Conservation (phyloP, 192 early-diverging fungal genomes). For the Coemansia sp. region DNA sequence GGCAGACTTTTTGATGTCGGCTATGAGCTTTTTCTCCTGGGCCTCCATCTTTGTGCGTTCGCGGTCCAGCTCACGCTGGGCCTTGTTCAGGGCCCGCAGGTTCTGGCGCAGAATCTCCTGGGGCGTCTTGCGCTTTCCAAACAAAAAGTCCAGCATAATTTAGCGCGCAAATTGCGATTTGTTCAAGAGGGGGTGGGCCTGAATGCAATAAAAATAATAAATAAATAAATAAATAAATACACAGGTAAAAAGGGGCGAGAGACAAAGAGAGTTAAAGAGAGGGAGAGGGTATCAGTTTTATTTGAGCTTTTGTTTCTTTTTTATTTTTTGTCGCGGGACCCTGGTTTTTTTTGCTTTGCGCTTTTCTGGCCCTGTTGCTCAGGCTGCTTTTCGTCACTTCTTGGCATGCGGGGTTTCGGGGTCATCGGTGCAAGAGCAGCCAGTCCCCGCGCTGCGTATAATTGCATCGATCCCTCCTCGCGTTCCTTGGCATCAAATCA, state of each 20-base stretch:
- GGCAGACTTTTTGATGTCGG: slow-evolving; percentile 89
- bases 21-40: slow-evolving; percentile 94
- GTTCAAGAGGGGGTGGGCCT: background rate
- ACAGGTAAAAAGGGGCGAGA: slow-evolving; percentile 2
- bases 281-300: background rate
- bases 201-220: background rate
- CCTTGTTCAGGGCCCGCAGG: slow-evolving; percentile 80
- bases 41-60: slow-evolving; percentile 84
- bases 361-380: too few species aligned
- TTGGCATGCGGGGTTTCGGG: background rate
- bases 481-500: background rate
- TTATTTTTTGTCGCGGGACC: slow-evolving; percentile 3
- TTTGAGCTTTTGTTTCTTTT: slow-evolving; percentile 1
- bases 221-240: background rate
- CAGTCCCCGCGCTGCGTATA: background rate
- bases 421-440: too few species aligned
- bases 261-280: background rate
- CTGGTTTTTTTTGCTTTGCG: too few species aligned
- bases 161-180: background rate
- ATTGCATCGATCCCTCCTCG: background rate
- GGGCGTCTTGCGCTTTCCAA: slow-evolving; percentile 79
- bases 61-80: slow-evolving; percentile 88
- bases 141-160: slow-evolving; percentile 62
- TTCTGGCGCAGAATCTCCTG: slow-evolving; percentile 90
- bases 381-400: background rate